Evolutionary conservation across 345 rosid species (phyloP).

Genomic region (Combretum micranthum): DNA sequence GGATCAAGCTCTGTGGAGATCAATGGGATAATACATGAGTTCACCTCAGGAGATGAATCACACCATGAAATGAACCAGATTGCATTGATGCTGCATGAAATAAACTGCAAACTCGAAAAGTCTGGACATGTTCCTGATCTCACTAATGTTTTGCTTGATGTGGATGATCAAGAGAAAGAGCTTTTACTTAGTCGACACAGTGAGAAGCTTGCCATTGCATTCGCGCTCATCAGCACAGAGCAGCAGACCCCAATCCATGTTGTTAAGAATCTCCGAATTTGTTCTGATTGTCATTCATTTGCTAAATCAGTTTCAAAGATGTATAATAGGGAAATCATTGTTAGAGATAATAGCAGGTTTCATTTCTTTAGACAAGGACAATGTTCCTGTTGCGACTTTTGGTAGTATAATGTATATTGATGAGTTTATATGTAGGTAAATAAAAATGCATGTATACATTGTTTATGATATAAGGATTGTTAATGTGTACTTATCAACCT

Average conservation of each 20-base stretch:
- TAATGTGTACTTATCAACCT: too few species aligned
- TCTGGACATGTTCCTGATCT: constrained; percentile 52
- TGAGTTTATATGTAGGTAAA: too few species aligned
- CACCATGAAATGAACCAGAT: constrained; percentile 41
- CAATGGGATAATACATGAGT: constrained; percentile 35
- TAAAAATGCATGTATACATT: too few species aligned
- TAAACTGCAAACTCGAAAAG: constrained; percentile 26
- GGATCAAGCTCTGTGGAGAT: constrained; percentile 46
- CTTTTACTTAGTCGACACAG: constrained; percentile 46
- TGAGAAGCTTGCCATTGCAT: constrained; percentile 60
- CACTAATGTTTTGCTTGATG: constrained; percentile 41
- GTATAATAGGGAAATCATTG: constrained; percentile 37
- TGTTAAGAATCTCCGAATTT: constrained; percentile 51
- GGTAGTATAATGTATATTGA: constrained; percentile 15
- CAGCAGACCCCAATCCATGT: constrained; percentile 34
- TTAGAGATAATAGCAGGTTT: constrained; percentile 52
- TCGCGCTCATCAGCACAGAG: constrained; percentile 37
- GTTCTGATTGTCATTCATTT: constrained; percentile 56
- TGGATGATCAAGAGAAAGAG: constrained; percentile 48
- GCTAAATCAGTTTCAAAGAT: constrained; percentile 37
- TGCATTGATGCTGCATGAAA: constrained; percentile 40
- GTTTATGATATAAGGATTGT: too few species aligned
- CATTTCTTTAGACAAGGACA: constrained; percentile 42
- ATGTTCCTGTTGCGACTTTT: constrained; percentile 51
- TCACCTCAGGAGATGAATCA: constrained; percentile 52